These are phyloP conservation scores for Rhodamnia rubescens DNA, from an alignment of 345 rosid species.

Conservation along the genomic window DNA sequence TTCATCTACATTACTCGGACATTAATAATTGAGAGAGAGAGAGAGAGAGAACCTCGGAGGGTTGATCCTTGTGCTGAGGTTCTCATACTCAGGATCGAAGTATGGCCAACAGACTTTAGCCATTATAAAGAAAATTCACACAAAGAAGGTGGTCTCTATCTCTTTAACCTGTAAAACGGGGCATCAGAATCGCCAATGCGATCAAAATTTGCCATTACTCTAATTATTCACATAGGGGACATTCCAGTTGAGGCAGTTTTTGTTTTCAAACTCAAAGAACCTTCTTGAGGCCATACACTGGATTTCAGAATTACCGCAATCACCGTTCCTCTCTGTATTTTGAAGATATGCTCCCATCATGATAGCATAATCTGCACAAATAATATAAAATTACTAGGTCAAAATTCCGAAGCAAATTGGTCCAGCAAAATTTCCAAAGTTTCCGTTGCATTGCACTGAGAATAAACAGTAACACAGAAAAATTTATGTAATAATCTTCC, in stretches of 20 bases:
- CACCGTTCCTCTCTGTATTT: not conserved
- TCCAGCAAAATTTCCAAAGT: not conserved
- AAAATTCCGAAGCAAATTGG: not conserved
- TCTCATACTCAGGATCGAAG: slow-evolving; percentile 95
- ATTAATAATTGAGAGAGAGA: not conserved
- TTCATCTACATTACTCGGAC: not conserved
- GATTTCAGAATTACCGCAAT: not conserved
- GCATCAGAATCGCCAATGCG: not conserved
- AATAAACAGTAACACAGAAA: not conserved
- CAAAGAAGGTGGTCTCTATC: not conserved
- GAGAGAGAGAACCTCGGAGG: slow-evolving; percentile 68
- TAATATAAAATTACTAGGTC: not conserved
- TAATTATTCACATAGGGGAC: not conserved
- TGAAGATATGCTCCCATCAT: not conserved
- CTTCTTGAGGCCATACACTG: not conserved
- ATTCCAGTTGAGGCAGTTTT: not conserved
- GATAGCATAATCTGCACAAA: not conserved
- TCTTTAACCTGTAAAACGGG: not conserved
- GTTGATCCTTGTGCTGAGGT: slow-evolving; percentile 72
- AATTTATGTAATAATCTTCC: not conserved
- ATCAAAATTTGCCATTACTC: not conserved
- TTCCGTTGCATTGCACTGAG: not conserved
- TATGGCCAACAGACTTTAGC: slow-evolving; percentile 79
- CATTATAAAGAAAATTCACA: slow-evolving; percentile 18
- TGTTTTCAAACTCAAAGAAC: not conserved